Evolutionary conservation across 371 early-diverging fungal species (phyloP), one percentile per base, ranked within the genome.

Genomic region (Mucor plumbeus): DNA sequence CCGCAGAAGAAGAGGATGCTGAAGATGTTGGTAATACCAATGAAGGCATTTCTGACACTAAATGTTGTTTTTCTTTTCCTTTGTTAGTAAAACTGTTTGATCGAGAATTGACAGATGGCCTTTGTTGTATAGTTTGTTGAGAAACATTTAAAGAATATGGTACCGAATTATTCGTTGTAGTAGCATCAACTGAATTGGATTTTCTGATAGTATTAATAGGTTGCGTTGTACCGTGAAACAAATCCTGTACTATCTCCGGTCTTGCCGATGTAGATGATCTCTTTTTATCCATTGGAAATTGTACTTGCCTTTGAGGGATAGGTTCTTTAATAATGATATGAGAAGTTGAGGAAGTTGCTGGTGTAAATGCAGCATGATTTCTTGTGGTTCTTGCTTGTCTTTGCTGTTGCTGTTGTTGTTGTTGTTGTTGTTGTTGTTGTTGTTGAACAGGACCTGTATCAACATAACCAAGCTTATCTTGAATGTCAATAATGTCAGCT

Each of bases 391-490:
- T 59, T 26, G 13, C 21, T 21, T 38, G 53, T 26, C 54, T 60
- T 26, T 26, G 26, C 3, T 26, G 26, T 26, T 26, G 26, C 3
- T 26, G 26, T 26, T 26, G 34, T 53, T 59, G 40, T 31, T 3
- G 26, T 26, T 26, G 26, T 26, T 26, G 26, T 26, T 26, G 26
- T 26, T 26, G 34, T 53, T 59, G 40, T 31, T 3, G 59, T 7
- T 43, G 59, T 14, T 38, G 53, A 7, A 19, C 35, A 6, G 34
- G 61, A 4, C 61, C 55, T 10, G 65, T 64, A 43, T 65, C 70
- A 1, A 65, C 62, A 33, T 70, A 70, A 7, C 70, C 70, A 7
- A 70, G 19, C 43, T 35, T 70, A 59, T 70, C 70, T 50, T 70
- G 70, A n/a, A 65, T 48, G 21, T 62, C 62, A 26, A 57, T 40